These are phyloP conservation scores for Gloeopeniophorella convolvens DNA, from an alignment of 768 basidiomycete genomes.

Conservation along the genomic window DNA sequence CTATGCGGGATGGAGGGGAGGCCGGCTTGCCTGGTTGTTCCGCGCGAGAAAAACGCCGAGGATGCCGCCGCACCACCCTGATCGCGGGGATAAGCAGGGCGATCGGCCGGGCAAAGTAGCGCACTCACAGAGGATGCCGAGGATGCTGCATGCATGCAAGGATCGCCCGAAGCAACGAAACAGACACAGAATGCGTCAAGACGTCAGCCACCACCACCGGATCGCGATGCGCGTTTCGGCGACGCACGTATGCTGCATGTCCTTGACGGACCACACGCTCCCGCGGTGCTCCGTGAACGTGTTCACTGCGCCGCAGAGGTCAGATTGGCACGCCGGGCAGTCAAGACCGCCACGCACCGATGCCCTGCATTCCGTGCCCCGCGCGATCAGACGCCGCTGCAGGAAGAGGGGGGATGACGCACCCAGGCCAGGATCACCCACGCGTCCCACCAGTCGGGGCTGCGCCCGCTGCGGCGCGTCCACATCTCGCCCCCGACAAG, in stretches of 20 bases:
- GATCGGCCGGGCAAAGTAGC: neutral
- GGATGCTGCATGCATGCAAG: slow-evolving; percentile 37
- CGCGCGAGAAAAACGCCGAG: slow-evolving; percentile 79
- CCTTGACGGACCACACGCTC: slow-evolving; percentile 77
- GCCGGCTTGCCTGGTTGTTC: slow-evolving; percentile 55
- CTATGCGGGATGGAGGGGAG: neutral
- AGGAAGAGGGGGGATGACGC: slow-evolving; percentile 21
- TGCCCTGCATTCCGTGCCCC: slow-evolving; percentile 12
- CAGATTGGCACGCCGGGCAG: no score
- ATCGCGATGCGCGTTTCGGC: slow-evolving; percentile 4
- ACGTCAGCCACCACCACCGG: neutral
- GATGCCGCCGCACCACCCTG: slow-evolving; percentile 92
- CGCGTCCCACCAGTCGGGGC: slow-evolving; percentile 85
- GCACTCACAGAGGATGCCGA: slow-evolving; percentile 64
- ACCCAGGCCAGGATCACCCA: slow-evolving; percentile 56
- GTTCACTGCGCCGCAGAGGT: slow-evolving; percentile 52
- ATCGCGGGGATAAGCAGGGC: slow-evolving; percentile 9
- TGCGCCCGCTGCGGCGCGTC: slow-evolving; percentile 61
- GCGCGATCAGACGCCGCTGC: neutral
- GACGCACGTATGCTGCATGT: slow-evolving; percentile 89
- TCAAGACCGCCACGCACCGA: slow-evolving; percentile 15
- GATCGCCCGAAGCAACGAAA: neutral
- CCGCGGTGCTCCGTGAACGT: slow-evolving; percentile 92
- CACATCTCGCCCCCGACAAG: slow-evolving; percentile 73
- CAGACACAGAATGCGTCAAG: neutral